Conservation (phyloP, 108 stramenopile species). For the Schizochytrium sp. region DNA sequence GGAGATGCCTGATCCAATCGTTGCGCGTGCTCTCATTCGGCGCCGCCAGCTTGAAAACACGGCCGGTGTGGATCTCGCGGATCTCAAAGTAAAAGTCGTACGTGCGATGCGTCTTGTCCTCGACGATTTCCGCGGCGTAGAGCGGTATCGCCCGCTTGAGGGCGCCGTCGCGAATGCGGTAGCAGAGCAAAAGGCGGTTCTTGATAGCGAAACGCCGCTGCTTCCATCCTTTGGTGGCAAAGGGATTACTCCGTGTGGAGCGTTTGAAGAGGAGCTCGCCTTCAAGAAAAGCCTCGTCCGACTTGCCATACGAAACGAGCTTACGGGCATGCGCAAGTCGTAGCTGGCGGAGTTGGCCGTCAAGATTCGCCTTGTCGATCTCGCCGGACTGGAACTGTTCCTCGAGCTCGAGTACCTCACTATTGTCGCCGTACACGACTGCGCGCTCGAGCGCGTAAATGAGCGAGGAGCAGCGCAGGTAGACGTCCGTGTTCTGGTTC, state of each 20-base stretch:
- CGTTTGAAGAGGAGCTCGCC: slow-evolving; percentile 72
- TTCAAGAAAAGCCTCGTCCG: slow-evolving; percentile 32
- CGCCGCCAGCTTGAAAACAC: slow-evolving; percentile 62
- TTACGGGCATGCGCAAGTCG: slow-evolving; percentile 18
- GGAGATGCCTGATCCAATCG: slow-evolving; percentile 57
- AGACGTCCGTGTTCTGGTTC: slow-evolving; percentile 70
- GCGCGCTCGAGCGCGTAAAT: slow-evolving; percentile 80
- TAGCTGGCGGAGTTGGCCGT: slow-evolving; percentile 60
- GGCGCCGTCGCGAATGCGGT: background rate
- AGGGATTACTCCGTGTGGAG: slow-evolving; percentile 31
- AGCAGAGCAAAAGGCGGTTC: slow-evolving; percentile 85
- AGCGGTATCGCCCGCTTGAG: background rate
- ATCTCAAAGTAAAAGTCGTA: slow-evolving; percentile 39
- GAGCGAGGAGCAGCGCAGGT: slow-evolving; percentile 79
- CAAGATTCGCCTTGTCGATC: slow-evolving; percentile 68
- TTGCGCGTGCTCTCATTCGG: slow-evolving; percentile 48
- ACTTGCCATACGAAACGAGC: slow-evolving; percentile 20
- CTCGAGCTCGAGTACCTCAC: slow-evolving; percentile 66
- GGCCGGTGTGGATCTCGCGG: slow-evolving; percentile 34
- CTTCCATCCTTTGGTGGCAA: slow-evolving; percentile 60
- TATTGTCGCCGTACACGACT: slow-evolving; percentile 70
- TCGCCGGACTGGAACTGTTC: slow-evolving; percentile 77
- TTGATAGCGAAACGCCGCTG: slow-evolving; percentile 77
- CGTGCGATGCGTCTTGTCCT: slow-evolving; percentile 30
- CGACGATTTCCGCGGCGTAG: background rate